A percentile compares a stretch with the other conserved stretches of the same genome.
phyloP scores from a whole-genome alignment of 73 alveolate species.

The Effrenium voratum region DNA sequence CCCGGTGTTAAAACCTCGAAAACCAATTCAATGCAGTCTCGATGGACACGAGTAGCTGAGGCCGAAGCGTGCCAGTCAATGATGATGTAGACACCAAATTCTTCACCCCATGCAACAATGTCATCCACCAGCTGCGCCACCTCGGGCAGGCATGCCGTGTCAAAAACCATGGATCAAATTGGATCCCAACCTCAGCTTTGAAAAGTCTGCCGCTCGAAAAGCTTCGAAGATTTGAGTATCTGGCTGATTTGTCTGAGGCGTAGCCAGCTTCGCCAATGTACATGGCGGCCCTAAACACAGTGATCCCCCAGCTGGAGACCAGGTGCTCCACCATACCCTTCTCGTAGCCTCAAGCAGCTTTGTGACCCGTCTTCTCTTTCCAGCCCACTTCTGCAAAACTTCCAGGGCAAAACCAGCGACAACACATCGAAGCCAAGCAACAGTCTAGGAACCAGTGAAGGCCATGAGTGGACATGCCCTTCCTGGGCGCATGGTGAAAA shows the following conservation, averaged over 20 bases:
- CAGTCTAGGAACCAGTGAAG: slow-evolving; percentile 4
- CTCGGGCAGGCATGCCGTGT: background rate
- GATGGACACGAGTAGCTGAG: background rate
- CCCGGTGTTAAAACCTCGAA: background rate
- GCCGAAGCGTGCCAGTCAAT: slow-evolving; percentile 5
- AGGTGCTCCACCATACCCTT: slow-evolving; percentile 15
- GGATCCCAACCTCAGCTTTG: background rate
- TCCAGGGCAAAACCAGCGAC: too few relatives aligned
- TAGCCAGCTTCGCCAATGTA: slow-evolving; percentile 7
- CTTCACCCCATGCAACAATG: slow-evolving; percentile 7
- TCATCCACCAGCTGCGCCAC: slow-evolving; percentile 23
- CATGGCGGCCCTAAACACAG: slow-evolving; percentile 1
- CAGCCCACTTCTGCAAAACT: too few relatives aligned
- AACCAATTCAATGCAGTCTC: background rate
- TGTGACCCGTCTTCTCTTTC: too few relatives aligned
- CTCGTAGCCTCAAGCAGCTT: background rate
- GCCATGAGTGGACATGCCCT: slow-evolving; percentile 1
- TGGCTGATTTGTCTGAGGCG: slow-evolving; percentile 1
- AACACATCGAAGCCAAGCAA: background rate
- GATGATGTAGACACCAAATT: slow-evolving; percentile 9
- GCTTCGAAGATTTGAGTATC: background rate
- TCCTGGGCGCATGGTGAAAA: too few relatives aligned
- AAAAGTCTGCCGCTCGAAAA: background rate
- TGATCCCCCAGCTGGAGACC: slow-evolving; percentile 24
- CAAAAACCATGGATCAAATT: background rate